These are phyloP conservation scores for Lathyrus aphaca DNA, from an alignment of 306 rosid species.

Conservation along the genomic window DNA sequence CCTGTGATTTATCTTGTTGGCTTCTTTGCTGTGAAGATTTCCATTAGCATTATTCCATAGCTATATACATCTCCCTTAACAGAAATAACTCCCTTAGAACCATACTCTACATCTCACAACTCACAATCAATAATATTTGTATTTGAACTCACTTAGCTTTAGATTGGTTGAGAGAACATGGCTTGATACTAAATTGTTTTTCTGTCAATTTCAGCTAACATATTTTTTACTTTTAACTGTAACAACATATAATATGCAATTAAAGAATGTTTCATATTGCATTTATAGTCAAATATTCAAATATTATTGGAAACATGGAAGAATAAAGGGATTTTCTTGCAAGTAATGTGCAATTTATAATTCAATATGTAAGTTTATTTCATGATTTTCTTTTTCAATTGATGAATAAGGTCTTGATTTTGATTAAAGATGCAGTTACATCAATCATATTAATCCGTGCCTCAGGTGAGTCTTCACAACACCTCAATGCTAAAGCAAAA, in stretches of 20 bases:
- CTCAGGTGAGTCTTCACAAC: conserved; percentile 26
- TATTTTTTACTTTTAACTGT: no score
- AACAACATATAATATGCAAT: neutral
- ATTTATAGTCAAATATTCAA: neutral
- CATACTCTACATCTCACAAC: no score
- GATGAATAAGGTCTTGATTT: conserved; percentile 24
- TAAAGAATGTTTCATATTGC: neutral
- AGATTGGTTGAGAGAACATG: no score
- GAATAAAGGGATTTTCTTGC: neutral
- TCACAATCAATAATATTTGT: no score
- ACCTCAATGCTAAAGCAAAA: conserved; percentile 24
- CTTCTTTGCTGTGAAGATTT: no score
- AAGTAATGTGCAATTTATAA: neutral
- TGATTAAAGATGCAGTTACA: conserved; percentile 11
- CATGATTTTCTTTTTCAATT: neutral
- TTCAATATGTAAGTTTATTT: neutral
- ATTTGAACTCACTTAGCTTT: no score
- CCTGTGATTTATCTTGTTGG: no score
- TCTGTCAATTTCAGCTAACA: no score
- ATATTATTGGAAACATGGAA: neutral
- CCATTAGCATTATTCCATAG: no score
- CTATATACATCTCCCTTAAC: no score
- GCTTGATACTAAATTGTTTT: no score
- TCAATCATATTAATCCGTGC: conserved; percentile 24
- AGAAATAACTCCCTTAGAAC: no score